Base-by-base conservation (phyloP, 2,329 filamentous ascomycete species). In the Biscogniauxia mediterranea region DNA sequence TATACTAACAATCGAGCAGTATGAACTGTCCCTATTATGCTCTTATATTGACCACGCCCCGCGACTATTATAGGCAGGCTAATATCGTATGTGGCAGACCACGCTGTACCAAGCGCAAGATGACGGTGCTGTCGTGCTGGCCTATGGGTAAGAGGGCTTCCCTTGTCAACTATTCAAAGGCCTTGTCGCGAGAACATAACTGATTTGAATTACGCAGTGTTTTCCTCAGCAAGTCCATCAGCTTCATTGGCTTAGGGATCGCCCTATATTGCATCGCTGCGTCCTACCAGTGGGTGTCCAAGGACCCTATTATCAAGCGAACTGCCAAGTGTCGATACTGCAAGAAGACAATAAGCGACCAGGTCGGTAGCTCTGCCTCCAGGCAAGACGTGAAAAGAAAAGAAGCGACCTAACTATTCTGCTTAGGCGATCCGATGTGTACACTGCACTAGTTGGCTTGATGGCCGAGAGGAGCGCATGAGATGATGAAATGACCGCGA, bases 111-210 rank as follows among this genome's bases (percentile, higher is more conserved):
- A 89, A 70, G 90, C 89, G 1, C 81, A 88, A 62, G 83, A 85
- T 4, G 89, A 92, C 66, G 89, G 89, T 1, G 89, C 89, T 1
- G 83, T 92, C 0, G 84, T 92, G 20, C 80, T 91, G 78, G 87
- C 89, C 0, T 92, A 90, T 65, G 89, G 89, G 82, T 88, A 69
- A 55, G 81, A 46, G 38, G 11, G 7, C 17, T 46, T 73, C 15
- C 25, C 49, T 52, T 23, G 8, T 17, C 9, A 26, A 32, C 28
- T 5, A 13, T 7, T 52, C 46, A 7, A 21, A 6, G 28, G 42
- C 32, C 56, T 32, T 32, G n/a, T 9, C 54, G 25, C 58, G 20
- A 54, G 49, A 38, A 28, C 19, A 7, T 13, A 5, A 50, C 20
- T 58, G 54, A 57, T 21, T 50, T 32, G 17, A 32, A 28, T 26